Percentiles rank a stretch among this genome's conserved stretches.
These are phyloP conservation scores for Logfia minima DNA, from an alignment of 129 eudicot genomes.

Conservation along the genomic window DNA sequence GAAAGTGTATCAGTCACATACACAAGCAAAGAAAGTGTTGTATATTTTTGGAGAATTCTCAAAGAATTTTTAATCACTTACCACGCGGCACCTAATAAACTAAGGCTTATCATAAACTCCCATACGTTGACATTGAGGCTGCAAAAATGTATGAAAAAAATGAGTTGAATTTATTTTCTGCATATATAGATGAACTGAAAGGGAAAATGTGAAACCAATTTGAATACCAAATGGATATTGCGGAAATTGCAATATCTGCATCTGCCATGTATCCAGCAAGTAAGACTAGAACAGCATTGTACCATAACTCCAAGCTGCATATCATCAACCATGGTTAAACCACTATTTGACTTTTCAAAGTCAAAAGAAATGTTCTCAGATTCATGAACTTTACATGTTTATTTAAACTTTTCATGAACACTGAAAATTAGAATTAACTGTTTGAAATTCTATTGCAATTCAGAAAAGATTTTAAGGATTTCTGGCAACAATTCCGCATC, in stretches of 20 bases:
- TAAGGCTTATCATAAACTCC: conserved; percentile 65
- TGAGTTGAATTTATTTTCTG: background rate
- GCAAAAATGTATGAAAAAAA: conserved; percentile 15
- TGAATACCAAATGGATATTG: conserved; percentile 72
- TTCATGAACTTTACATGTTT: background rate
- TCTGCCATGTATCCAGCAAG: conserved; percentile 71
- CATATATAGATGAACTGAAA: background rate
- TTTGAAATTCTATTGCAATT: no score
- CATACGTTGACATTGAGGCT: conserved; percentile 65
- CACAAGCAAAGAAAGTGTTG: background rate
- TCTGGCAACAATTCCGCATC: background rate
- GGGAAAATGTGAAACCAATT: background rate
- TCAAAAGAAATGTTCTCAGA: background rate
- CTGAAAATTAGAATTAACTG: no score
- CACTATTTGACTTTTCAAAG: background rate
- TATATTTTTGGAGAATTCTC: background rate
- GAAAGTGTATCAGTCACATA: conserved; percentile 12
- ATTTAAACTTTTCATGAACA: no score
- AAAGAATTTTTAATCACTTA: conserved; percentile 18
- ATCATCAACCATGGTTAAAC: background rate
- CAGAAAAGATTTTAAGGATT: no score
- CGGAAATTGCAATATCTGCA: conserved; percentile 72
- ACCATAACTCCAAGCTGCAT: conserved; percentile 77
- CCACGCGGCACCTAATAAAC: conserved; percentile 84
- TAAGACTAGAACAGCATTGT: conserved; percentile 62